phyloP scores from a whole-genome alignment of 75 land plant species.

The Gnetum montanum region DNA sequence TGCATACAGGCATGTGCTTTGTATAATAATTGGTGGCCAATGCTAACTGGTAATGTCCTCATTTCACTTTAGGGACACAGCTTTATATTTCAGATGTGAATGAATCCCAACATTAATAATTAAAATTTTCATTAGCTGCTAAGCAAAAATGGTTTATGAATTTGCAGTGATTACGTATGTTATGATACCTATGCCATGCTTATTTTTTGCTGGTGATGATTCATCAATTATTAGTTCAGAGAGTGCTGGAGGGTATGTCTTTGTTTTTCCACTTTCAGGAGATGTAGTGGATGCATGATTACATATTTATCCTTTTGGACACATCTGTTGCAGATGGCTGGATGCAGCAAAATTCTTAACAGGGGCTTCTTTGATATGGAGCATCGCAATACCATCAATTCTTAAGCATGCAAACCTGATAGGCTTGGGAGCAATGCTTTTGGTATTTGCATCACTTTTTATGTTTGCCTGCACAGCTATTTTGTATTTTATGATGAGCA shows the following conservation, averaged over 20 bases:
- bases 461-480: slow-evolving; percentile 46
- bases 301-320: background rate
- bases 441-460: slow-evolving; percentile 76
- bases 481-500: slow-evolving; percentile 23
- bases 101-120: too few relatives aligned
- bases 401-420: slow-evolving; percentile 80
- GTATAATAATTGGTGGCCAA: slow-evolving; percentile 98
- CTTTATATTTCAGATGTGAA: too few relatives aligned
- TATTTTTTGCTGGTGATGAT: slow-evolving; percentile 69
- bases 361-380: slow-evolving; percentile 81
- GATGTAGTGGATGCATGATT: background rate
- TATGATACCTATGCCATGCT: slow-evolving; percentile 84
- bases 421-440: slow-evolving; percentile 65
- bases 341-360: slow-evolving; percentile 85
- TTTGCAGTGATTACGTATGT: slow-evolving; percentile 81
- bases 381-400: slow-evolving; percentile 89
- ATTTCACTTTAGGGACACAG: background rate
- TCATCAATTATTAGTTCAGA: slow-evolving; percentile 28
- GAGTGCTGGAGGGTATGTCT: slow-evolving; percentile 25
- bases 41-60: slow-evolving; percentile 70
- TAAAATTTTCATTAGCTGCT: too few relatives aligned
- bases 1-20: slow-evolving; percentile 80
- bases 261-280: background rate
- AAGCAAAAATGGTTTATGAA: too few relatives aligned
- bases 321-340: slow-evolving; percentile 55